Evolutionary conservation across 495 filamentous ascomycete species (phyloP), one percentile per base, ranked within the genome.

Genomic region (Gamarada debralockiae): DNA sequence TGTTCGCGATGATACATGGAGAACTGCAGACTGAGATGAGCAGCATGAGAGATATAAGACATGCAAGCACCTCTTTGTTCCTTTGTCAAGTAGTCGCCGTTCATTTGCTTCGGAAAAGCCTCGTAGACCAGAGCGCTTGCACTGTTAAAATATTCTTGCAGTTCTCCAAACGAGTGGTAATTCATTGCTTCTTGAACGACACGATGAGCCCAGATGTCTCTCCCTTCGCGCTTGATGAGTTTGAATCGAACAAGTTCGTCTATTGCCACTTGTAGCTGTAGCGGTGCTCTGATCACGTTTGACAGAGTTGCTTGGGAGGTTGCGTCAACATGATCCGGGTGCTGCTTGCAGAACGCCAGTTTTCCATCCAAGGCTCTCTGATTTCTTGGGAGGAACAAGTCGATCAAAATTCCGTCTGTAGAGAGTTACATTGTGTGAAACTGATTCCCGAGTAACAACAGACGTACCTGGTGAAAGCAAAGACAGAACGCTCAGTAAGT

Each of bases 151-250:
- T 51, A 51, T 17, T 51, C 40, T 31, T 57, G 54, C 18, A 57
- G 21, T n/a, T 57, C 54, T 18, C 29, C 15, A 21, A 36, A 17
- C 17, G 40, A 46, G 25, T 45, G 48, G 24, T 57, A 55, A 23
- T 55, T 55, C 52, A 55, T 55, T 1, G 52, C 52, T 23, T 55
- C 52, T 40, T 57, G 54, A 10, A 57, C 48, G 3, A 45, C 48
- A 46, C 54, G 40, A 46, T 57, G 48, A n/a, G 54, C 54, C 25
- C 40, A 46, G 3, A 57, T 18, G 20, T 50, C 48, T 38, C 54
- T 20, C 1, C 48, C 47, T 51, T 57, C 54, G 24, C 41, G 15
- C 6, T 13, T 51, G 40, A 57, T 57, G 17, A 57, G 34, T 33
- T 57, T 57, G 48, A 57, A 57, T 12, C 27, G 9, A 3, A 57